A percentile compares a stretch with the other conserved stretches of the same genome.
Evolutionary conservation across 2,329 filamentous ascomycete genomes (phyloP).

Genomic region (Colletotrichum sp.): DNA sequence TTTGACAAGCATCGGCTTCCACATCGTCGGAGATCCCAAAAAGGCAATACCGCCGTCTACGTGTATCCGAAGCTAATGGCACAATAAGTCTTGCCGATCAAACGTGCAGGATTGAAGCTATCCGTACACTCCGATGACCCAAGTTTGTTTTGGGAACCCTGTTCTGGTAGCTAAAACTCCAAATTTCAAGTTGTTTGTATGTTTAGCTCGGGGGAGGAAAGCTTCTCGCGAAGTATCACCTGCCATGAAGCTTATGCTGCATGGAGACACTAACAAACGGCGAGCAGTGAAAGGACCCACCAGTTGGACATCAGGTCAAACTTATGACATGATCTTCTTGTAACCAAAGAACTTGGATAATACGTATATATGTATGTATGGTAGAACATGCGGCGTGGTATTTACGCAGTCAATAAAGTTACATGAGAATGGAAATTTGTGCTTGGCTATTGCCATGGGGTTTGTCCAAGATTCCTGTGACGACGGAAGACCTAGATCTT

Average conservation of each 20-base stretch:
- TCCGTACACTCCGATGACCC: background rate
- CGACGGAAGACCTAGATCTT: background rate
- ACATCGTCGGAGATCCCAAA: background rate
- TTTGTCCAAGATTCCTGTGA: accelerated
- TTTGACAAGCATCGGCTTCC: background rate
- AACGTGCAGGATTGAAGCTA: background rate
- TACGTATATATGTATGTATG: background rate
- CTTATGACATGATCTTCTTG: background rate
- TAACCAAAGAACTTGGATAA: background rate
- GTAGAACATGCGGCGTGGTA: background rate
- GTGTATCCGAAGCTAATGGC: too few species aligned
- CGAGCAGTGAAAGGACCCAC: background rate
- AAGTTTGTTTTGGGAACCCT: background rate
- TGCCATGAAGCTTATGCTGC: too few species aligned
- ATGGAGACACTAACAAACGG: too few species aligned
- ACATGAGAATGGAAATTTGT: background rate
- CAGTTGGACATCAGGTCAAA: background rate
- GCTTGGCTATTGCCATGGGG: background rate
- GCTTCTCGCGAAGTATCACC: background rate
- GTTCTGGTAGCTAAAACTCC: too few species aligned
- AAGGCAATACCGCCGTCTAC: background rate
- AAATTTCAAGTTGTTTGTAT: too few species aligned
- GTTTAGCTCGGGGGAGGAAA: background rate
- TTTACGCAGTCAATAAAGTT: background rate
- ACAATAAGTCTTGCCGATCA: background rate